These are phyloP conservation scores for Malassezia furfur DNA, from an alignment of 1,284 basidiomycete genomes.

Conservation along the genomic window DNA sequence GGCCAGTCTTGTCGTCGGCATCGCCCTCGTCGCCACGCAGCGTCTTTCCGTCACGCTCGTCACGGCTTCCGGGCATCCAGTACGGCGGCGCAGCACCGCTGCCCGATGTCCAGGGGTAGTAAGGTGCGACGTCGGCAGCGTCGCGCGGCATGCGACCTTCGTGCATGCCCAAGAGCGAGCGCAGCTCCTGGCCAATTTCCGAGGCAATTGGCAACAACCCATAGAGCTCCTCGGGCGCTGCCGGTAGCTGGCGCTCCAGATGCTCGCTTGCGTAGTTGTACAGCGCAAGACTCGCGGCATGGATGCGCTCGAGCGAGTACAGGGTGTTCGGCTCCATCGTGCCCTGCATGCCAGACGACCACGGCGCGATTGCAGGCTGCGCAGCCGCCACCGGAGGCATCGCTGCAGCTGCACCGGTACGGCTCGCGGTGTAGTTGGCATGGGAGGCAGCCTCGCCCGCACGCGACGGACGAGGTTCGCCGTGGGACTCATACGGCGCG, in stretches of 20 bases:
- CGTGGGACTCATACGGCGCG: background rate
- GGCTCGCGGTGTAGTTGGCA: no score
- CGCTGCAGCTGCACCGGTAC: no score
- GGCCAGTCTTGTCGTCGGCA: background rate
- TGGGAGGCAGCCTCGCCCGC: background rate
- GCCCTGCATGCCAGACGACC: background rate
- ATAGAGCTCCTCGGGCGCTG: constrained; percentile 24
- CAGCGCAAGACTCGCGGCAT: constrained; percentile 28
- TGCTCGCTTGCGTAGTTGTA: constrained; percentile 29
- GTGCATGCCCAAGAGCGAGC: constrained; percentile 24
- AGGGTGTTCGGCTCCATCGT: constrained; percentile 2
- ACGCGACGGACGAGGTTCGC: background rate
- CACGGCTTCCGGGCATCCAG: constrained; percentile 4
- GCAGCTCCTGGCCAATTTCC: constrained; percentile 31
- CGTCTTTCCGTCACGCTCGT: constrained; percentile 11
- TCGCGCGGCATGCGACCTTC: constrained; percentile 20
- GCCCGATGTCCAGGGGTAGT: constrained; percentile 9
- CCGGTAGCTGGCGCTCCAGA: constrained; percentile 22
- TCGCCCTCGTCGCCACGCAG: constrained; percentile 4
- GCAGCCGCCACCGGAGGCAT: background rate
- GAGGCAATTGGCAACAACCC: constrained; percentile 25
- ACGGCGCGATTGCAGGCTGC: background rate
- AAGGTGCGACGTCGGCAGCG: constrained; percentile 5
- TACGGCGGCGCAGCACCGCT: background rate
- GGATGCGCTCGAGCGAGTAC: constrained; percentile 20